Conservation (phyloP, 2,329 filamentous ascomycete species). For the Neopestalotiopsis clavispora region DNA sequence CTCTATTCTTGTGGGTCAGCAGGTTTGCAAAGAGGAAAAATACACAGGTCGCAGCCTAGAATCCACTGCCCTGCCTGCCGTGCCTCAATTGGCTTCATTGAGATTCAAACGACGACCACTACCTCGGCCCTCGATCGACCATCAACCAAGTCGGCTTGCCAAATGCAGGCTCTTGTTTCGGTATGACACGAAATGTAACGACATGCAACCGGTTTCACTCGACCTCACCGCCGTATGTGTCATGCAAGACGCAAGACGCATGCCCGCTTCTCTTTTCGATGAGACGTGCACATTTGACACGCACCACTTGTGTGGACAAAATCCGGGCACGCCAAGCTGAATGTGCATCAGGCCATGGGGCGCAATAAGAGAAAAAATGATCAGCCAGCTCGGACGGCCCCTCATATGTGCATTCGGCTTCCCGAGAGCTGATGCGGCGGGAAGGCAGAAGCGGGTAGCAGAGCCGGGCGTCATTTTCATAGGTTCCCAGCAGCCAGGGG, state of each 20-base stretch:
- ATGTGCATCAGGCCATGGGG: neutral
- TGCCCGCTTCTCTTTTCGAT: neutral
- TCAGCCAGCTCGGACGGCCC: neutral
- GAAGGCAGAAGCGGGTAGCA: neutral
- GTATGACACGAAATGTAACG: neutral
- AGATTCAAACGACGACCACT: neutral
- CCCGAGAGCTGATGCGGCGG: neutral
- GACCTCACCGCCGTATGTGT: slow-evolving; percentile 1
- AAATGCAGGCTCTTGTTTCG: neutral
- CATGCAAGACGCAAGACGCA: neutral
- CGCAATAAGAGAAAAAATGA: neutral
- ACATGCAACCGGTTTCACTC: neutral
- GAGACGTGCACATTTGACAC: neutral
- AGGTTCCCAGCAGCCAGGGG: neutral
- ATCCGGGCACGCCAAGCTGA: neutral
- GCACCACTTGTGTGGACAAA: neutral
- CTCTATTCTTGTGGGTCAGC: too few relatives aligned
- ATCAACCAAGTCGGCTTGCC: neutral
- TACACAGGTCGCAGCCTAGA: too few relatives aligned
- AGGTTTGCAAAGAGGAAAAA: too few relatives aligned
- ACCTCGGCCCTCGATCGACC: neutral
- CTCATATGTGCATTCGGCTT: neutral
- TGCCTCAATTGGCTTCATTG: too few relatives aligned
- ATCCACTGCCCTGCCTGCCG: too few relatives aligned
- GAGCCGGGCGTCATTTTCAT: neutral